A percentile compares a stretch with the other conserved stretches of the same genome.
phyloP scores from a whole-genome alignment of 805 yeast genomes.

The Kluyveromyces dobzhanskii region DNA sequence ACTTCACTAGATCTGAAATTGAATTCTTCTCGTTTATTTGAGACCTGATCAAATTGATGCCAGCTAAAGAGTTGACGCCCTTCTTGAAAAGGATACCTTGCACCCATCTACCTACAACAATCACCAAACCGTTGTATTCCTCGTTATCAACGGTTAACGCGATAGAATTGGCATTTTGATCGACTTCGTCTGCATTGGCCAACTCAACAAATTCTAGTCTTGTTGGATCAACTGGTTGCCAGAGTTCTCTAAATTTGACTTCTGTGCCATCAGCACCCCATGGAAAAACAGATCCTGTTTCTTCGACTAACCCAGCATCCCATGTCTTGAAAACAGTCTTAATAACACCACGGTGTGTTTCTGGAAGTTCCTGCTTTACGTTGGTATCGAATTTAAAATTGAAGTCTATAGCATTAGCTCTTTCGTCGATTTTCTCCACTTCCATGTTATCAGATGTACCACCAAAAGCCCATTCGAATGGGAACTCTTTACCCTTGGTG shows the following conservation, averaged over 20 bases:
- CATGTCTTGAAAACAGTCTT: slow-evolving; percentile 26
- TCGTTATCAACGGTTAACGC: slow-evolving; percentile 17
- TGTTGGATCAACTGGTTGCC: slow-evolving; percentile 30
- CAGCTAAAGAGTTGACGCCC: slow-evolving; percentile 11
- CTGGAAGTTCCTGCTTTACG: slow-evolving; percentile 18
- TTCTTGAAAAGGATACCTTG: slow-evolving; percentile 28
- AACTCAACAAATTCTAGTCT: slow-evolving; percentile 15
- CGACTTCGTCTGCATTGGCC: slow-evolving; percentile 6
- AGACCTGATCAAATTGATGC: slow-evolving; percentile 24
- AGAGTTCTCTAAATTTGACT: slow-evolving; percentile 26
- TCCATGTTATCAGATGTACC: slow-evolving; percentile 38
- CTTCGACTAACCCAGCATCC: slow-evolving; percentile 28
- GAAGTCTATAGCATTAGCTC: slow-evolving; percentile 19
- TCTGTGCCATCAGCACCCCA: slow-evolving; percentile 21
- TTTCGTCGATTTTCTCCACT: slow-evolving; percentile 26
- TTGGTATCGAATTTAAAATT: slow-evolving; percentile 26
- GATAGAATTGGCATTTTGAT: slow-evolving; percentile 13
- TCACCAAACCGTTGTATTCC: slow-evolving; percentile 22
- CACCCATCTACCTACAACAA: slow-evolving; percentile 27
- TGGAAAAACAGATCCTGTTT: slow-evolving; percentile 27
- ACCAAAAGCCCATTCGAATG: slow-evolving; percentile 52
- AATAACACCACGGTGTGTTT: slow-evolving; percentile 23
- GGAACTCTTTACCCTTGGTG: slow-evolving; percentile 28
- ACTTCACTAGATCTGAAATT: slow-evolving; percentile 11
- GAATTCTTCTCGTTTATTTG: slow-evolving; percentile 12